These are phyloP conservation scores for Umbilicus rupestris DNA, from an alignment of 164 flowering plant genomes.

Conservation along the genomic window DNA sequence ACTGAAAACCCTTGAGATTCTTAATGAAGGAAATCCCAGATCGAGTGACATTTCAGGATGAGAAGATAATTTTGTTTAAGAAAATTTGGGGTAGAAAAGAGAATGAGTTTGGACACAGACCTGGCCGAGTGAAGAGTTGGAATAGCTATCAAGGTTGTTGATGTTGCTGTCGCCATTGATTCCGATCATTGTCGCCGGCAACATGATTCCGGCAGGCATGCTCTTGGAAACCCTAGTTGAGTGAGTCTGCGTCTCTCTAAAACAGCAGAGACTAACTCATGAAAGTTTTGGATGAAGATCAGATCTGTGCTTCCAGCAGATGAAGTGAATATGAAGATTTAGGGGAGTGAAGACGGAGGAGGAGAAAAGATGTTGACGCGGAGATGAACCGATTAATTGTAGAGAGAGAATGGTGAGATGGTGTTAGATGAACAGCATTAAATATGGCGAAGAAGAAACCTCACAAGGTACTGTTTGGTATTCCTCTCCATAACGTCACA, in stretches of 20 bases:
- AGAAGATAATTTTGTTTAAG: neutral
- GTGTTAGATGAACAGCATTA: constrained; percentile 6
- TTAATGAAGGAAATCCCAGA: neutral
- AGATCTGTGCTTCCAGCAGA: neutral
- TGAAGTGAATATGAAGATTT: neutral
- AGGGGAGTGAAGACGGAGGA: neutral
- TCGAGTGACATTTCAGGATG: neutral
- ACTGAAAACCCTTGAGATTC: neutral
- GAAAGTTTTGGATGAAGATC: neutral
- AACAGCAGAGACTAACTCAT: neutral
- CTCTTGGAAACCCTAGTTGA: neutral
- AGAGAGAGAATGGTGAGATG: neutral
- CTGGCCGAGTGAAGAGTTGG: constrained; percentile 2
- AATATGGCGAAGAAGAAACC: constrained; percentile 1
- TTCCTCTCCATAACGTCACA: constrained; percentile 5
- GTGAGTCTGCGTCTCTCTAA: neutral
- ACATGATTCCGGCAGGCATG: neutral
- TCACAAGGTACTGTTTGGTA: neutral
- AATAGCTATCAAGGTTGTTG: constrained; percentile 1
- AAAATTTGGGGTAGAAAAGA: no score
- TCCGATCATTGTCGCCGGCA: constrained; percentile 1
- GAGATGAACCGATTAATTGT: neutral
- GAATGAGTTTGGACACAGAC: neutral
- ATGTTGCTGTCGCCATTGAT: constrained; percentile 1
- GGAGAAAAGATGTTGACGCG: constrained; percentile 2